Conservation (phyloP, 768 basidiomycete species). For the Holtermanniella nyarrowii region DNA sequence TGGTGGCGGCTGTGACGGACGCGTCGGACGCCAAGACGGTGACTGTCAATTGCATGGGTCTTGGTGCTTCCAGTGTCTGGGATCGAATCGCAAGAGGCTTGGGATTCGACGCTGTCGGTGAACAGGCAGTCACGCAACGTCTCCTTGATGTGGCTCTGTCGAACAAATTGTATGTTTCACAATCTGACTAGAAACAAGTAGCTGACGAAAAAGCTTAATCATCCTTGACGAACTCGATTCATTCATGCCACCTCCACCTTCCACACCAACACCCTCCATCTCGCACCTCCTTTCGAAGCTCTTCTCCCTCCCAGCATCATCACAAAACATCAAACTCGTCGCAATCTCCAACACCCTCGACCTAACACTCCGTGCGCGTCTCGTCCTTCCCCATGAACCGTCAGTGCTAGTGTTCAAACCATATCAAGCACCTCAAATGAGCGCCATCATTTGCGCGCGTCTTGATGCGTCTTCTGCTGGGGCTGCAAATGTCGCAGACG, state of each 20-base stretch:
- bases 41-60: slow-evolving; percentile 39
- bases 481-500: slow-evolving; percentile 14
- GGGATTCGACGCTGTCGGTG: slow-evolving; percentile 14
- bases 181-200: no score
- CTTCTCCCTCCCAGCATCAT: slow-evolving; percentile 31
- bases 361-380: slow-evolving; percentile 36
- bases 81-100: slow-evolving; percentile 26
- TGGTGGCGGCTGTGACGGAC: slow-evolving; percentile 31
- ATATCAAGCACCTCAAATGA: slow-evolving; percentile 36
- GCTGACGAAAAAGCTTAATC: slow-evolving; percentile 22
- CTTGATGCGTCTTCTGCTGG: slow-evolving; percentile 14
- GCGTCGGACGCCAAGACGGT: slow-evolving; percentile 22
- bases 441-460: slow-evolving; percentile 35
- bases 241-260: slow-evolving; percentile 32
- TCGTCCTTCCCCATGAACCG: slow-evolving; percentile 27
- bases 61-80: slow-evolving; percentile 35
- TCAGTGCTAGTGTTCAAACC: slow-evolving; percentile 38
- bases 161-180: neutral
- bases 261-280: slow-evolving; percentile 21
- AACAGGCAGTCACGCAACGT: slow-evolving; percentile 1
- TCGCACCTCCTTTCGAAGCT: slow-evolving; percentile 36
- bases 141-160: slow-evolving; percentile 2
- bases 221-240: slow-evolving; percentile 42
- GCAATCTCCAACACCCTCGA: slow-evolving; percentile 43
- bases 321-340: slow-evolving; percentile 29